These are phyloP conservation scores for Leucaena leucocephala DNA, from an alignment of 306 rosid genomes.

Conservation along the genomic window DNA sequence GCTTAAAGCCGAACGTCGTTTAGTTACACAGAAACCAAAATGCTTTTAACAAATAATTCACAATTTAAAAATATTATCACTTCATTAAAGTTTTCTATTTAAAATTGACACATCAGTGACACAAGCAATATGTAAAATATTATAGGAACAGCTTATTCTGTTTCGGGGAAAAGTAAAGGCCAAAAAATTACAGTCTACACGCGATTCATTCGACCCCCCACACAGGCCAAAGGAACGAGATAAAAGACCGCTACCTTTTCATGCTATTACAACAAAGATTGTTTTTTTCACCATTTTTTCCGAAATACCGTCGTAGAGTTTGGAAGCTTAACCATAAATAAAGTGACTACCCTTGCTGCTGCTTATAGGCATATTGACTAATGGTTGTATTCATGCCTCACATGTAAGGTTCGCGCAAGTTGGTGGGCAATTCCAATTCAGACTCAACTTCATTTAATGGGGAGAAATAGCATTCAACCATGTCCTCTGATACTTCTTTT, in stretches of 20 bases:
- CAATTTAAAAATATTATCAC: too few relatives aligned
- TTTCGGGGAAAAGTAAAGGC: neutral
- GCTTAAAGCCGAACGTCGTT: too few relatives aligned
- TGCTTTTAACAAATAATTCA: too few relatives aligned
- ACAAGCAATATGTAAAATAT: neutral
- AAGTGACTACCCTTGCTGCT: constrained; percentile 31
- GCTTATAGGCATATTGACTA: constrained; percentile 26
- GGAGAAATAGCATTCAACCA: constrained; percentile 74
- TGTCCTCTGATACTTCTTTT: constrained; percentile 74
- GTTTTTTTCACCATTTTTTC: neutral
- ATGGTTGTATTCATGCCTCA: constrained; percentile 32
- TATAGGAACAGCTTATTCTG: neutral
- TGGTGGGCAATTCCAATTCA: constrained; percentile 73
- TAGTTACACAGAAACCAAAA: too few relatives aligned
- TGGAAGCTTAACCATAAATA: constrained; percentile 19
- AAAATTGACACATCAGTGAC: neutral
- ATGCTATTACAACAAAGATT: constrained; percentile 35
- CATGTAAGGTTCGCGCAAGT: constrained; percentile 78
- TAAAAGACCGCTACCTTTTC: constrained; percentile 25
- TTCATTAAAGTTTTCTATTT: too few relatives aligned
- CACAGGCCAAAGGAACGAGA: neutral
- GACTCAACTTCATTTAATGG: constrained; percentile 60
- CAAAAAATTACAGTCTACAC: constrained; percentile 6
- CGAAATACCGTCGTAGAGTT: constrained; percentile 3
- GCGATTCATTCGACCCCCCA: constrained; percentile 2